Conservation (phyloP, 768 basidiomycete genomes). For the Galerina marginata region DNA sequence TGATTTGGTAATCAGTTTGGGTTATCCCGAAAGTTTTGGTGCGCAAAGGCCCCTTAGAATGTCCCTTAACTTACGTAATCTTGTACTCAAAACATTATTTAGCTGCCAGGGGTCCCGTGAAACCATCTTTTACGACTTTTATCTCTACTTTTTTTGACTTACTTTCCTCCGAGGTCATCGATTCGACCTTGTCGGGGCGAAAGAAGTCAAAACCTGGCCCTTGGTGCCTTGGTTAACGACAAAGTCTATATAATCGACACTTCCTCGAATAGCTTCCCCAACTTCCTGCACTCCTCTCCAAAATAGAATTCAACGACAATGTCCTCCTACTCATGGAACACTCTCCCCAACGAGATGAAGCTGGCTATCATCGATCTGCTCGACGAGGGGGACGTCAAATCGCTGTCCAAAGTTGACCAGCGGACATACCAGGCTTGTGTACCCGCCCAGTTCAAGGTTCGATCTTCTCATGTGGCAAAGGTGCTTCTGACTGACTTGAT, state of each 20-base stretch:
- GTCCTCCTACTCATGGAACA: slow-evolving; percentile 48
- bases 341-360: slow-evolving; percentile 72
- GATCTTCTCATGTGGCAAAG: slow-evolving; percentile 26
- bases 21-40: no score
- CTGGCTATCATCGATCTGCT: slow-evolving; percentile 59
- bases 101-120: not conserved
- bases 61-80: no score
- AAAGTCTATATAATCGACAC: slow-evolving; percentile 12
- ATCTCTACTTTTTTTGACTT: slow-evolving; percentile 1
- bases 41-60: no score
- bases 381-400: slow-evolving; percentile 45
- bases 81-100: not conserved
- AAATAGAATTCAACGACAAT: slow-evolving; percentile 24
- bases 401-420: slow-evolving; percentile 55
- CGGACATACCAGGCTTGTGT: slow-evolving; percentile 59
- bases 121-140: not conserved
- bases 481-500: slow-evolving; percentile 17
- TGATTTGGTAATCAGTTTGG: no score
- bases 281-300: slow-evolving; percentile 7
- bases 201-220: slow-evolving; percentile 5
- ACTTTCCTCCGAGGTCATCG: slow-evolving; percentile 18
- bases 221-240: not conserved
- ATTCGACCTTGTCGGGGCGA: slow-evolving; percentile 18
- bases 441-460: slow-evolving; percentile 63
- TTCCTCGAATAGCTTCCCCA: slow-evolving; percentile 2